Percentiles rank a stretch among this genome's conserved stretches.
Conservation (phyloP, 73 alveolate species). For the Paramecium octaurelia region DNA sequence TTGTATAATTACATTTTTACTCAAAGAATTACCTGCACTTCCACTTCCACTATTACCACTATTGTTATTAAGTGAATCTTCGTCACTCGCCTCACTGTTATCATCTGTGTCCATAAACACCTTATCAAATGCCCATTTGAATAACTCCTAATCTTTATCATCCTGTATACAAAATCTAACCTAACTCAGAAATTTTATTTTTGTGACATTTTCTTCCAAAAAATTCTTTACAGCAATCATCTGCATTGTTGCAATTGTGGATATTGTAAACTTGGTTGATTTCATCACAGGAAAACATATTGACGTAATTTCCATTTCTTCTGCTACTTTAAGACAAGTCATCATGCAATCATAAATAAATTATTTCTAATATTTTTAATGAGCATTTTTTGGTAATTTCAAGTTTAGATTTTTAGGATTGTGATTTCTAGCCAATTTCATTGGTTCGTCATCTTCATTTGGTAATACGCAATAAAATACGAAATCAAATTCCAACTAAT, state of each 20-base stretch:
- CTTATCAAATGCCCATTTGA: constrained; percentile 6
- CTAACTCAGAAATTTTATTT: background rate
- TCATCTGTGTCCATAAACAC: constrained; percentile 7
- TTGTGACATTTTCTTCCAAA: background rate
- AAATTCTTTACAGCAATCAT: constrained; percentile 20
- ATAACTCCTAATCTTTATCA: background rate
- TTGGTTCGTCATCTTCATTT: constrained; percentile 6
- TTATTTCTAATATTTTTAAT: background rate
- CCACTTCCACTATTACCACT: background rate
- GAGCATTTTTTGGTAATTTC: background rate
- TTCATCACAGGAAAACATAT: constrained; percentile 25
- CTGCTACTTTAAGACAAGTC: constrained; percentile 15
- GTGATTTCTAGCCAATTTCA: background rate
- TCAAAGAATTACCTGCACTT: background rate
- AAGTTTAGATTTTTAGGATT: background rate
- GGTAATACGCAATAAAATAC: constrained; percentile 33
- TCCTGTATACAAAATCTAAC: background rate
- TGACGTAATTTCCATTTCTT: background rate
- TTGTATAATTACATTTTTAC: background rate
- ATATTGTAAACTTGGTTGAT: background rate
- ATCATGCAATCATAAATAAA: constrained; percentile 40
- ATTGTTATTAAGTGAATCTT: background rate
- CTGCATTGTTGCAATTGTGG: constrained; percentile 6
- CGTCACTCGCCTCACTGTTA: background rate
- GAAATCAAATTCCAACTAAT: constrained; percentile 30